A percentile compares a stretch with the other conserved stretches of the same genome.
These are phyloP conservation scores for Chaetomium sp. DNA, from an alignment of 2,329 filamentous ascomycete genomes.

Conservation along the genomic window DNA sequence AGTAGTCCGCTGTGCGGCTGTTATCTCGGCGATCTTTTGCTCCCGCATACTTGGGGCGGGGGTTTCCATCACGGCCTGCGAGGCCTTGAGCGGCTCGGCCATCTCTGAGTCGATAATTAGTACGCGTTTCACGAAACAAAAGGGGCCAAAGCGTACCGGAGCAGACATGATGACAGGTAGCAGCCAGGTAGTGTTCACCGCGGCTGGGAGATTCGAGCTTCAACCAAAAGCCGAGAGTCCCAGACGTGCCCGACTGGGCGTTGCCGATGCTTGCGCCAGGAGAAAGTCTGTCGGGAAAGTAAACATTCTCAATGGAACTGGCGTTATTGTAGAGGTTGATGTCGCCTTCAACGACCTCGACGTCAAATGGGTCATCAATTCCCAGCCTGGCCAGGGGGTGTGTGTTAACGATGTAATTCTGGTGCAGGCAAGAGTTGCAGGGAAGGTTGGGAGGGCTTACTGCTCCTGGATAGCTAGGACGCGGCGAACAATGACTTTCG, in stretches of 20 bases:
- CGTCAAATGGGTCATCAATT: not conserved
- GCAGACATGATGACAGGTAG: not conserved
- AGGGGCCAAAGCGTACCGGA: not conserved
- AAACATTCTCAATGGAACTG: not conserved
- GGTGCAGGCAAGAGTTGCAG: too few relatives aligned
- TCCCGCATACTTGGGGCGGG: not conserved
- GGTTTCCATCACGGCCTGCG: not conserved
- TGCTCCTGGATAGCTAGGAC: not conserved
- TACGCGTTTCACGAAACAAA: not conserved
- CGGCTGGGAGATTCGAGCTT: not conserved
- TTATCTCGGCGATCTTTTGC: not conserved
- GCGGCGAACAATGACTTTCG: not conserved
- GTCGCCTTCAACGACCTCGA: not conserved
- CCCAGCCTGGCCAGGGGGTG: not conserved
- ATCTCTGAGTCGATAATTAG: not conserved
- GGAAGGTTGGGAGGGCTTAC: not conserved
- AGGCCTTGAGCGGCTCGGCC: not conserved
- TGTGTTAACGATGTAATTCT: not conserved
- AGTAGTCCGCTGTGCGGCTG: not conserved
- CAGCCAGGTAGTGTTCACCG: not conserved
- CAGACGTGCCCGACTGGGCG: not conserved
- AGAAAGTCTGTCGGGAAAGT: not conserved
- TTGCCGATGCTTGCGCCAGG: not conserved
- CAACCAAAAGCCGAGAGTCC: not conserved
- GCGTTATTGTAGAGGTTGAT: not conserved